Conservation (phyloP, 805 yeast genomes). For the Pichia manshurica region DNA sequence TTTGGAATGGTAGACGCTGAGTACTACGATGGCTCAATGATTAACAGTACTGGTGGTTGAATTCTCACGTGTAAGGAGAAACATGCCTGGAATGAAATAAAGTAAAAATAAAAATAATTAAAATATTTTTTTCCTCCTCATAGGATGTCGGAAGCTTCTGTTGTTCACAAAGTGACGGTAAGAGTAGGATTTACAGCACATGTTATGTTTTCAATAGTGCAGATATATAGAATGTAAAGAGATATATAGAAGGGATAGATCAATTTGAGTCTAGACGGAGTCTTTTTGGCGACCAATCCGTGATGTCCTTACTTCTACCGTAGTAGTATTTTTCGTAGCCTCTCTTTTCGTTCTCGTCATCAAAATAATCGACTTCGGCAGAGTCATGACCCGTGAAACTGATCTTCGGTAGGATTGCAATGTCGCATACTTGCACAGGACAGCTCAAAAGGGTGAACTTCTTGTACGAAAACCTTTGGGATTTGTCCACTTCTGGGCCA, state of each 20-base stretch:
- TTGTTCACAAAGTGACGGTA: too few relatives aligned
- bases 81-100: too few relatives aligned
- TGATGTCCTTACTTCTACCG: constrained; percentile 23
- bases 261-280: constrained; percentile 17
- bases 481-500: constrained; percentile 24
- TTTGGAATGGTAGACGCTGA: neutral
- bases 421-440: constrained; percentile 30
- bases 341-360: constrained; percentile 23
- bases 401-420: constrained; percentile 27
- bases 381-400: constrained; percentile 26
- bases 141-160: too few relatives aligned
- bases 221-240: too few relatives aligned
- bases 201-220: too few relatives aligned
- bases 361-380: constrained; percentile 20
- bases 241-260: neutral
- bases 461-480: constrained; percentile 22
- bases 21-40: too few relatives aligned
- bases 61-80: too few relatives aligned
- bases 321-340: constrained; percentile 25
- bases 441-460: constrained; percentile 24
- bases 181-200: too few relatives aligned
- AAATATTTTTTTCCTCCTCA: too few relatives aligned
- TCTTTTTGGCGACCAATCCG: constrained; percentile 20
- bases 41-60: too few relatives aligned
- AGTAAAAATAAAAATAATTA: too few relatives aligned